Evolutionary conservation across 2,329 filamentous ascomycete species (phyloP).

Genomic region (Curvularia lunata): DNA sequence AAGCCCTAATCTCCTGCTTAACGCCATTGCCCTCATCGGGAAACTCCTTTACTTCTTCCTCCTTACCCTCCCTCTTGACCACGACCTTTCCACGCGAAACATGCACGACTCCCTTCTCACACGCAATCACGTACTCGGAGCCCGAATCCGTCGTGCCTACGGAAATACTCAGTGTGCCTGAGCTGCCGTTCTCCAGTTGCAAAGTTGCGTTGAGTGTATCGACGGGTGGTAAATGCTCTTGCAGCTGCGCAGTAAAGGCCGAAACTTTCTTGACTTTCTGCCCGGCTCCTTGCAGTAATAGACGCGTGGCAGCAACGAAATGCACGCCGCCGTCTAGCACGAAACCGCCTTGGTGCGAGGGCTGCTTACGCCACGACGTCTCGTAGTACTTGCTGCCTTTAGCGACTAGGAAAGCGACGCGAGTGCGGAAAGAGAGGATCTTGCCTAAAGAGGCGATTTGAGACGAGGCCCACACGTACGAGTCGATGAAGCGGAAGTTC

Average conservation of each 20-base stretch:
- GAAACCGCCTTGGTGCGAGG: conserved; percentile 76
- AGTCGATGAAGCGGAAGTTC: conserved; percentile 71
- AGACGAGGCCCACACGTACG: conserved; percentile 59
- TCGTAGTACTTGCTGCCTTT: conserved; percentile 63
- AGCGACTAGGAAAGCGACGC: conserved; percentile 55
- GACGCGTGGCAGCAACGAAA: conserved; percentile 67
- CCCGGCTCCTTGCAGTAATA: conserved; percentile 58
- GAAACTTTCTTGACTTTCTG: conserved; percentile 57
- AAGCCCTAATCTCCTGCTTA: conserved; percentile 65
- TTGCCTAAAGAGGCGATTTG: conserved; percentile 61
- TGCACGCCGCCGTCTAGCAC: conserved; percentile 79
- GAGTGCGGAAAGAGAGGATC: conserved; percentile 61
- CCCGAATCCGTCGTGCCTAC: conserved; percentile 63
- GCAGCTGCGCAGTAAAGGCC: conserved; percentile 63
- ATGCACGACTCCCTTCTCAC: conserved; percentile 63
- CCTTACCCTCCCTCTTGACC: conserved; percentile 26
- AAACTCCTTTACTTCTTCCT: conserved; percentile 54
- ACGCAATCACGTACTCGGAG: conserved; percentile 63
- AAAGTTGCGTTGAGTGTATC: conserved; percentile 70
- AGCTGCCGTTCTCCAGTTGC: conserved; percentile 60
- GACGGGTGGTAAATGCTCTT: conserved; percentile 66
- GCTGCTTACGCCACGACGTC: conserved; percentile 69
- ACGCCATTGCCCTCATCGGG: conserved; percentile 60
- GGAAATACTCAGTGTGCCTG: conserved; percentile 64
- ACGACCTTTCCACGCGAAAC: conserved; percentile 53